phyloP scores from a whole-genome alignment of 176 grass and related monocot genomes.

The Guadua angustifolia region DNA sequence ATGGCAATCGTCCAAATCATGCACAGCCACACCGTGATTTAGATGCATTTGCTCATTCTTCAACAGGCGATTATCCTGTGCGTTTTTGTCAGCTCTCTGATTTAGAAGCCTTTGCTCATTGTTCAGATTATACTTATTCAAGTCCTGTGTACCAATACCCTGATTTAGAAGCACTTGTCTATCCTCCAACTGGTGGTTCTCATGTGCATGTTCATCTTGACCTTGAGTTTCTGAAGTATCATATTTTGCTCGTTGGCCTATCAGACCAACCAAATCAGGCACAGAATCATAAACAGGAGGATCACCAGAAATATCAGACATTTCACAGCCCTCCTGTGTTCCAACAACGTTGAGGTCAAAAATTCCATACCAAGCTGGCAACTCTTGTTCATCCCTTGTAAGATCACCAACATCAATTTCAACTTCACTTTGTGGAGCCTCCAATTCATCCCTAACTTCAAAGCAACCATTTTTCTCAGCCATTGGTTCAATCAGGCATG shows the following conservation, averaged over 20 bases:
- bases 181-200: conserved; percentile 12
- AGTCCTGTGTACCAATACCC: conserved; percentile 15
- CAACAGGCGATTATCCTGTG: conserved; percentile 32
- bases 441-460: conserved; percentile 4
- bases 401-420: conserved; percentile 32
- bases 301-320: conserved; percentile 24
- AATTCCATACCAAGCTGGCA: conserved; percentile 46
- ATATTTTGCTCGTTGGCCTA: conserved; percentile 1
- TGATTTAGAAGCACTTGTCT: conserved; percentile 32
- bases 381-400: conserved; percentile 50
- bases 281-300: conserved; percentile 29
- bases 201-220: conserved; percentile 26
- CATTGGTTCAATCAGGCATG: conserved; percentile 6
- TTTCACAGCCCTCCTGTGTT: conserved; percentile 44
- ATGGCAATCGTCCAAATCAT: neutral
- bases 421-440: conserved; percentile 29
- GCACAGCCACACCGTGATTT: neutral
- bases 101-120: conserved; percentile 23
- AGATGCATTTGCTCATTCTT: conserved; percentile 28
- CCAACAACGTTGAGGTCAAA: conserved; percentile 52
- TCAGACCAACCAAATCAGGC: conserved; percentile 34
- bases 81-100: neutral
- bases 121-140: conserved; percentile 12
- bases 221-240: conserved; percentile 37
- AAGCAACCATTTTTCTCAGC: conserved; percentile 13